Evolutionary conservation across 2,329 filamentous ascomycete genomes (phyloP).

Genomic region (Venturia pyrina): DNA sequence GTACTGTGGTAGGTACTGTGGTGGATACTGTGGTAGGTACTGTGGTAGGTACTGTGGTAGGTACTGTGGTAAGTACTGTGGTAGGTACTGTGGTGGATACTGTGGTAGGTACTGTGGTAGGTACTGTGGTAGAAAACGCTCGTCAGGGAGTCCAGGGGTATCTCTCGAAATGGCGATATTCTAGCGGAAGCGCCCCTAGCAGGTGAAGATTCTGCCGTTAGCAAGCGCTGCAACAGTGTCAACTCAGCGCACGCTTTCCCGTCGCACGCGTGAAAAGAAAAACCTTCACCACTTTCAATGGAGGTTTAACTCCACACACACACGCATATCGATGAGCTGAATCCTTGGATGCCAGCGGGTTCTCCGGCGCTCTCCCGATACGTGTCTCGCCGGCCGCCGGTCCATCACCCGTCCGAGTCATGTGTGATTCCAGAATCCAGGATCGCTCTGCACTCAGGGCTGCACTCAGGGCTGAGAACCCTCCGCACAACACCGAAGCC

Average conservation of each 20-base stretch:
- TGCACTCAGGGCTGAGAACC: not conserved
- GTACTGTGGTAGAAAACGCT: too few relatives aligned
- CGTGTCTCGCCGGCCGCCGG: not conserved
- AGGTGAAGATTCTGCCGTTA: not conserved
- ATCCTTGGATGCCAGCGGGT: not conserved
- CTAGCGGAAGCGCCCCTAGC: not conserved
- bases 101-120: too few relatives aligned
- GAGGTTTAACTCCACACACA: not conserved
- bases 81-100: too few relatives aligned
- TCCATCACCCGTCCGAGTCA: not conserved
- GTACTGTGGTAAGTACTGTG: too few relatives aligned
- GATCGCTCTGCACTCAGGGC: not conserved
- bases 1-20: too few relatives aligned
- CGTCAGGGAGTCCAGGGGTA: not conserved
- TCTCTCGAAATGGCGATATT: too few relatives aligned
- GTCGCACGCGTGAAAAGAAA: not conserved
- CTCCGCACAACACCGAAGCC: not conserved
- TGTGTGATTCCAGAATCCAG: too few relatives aligned
- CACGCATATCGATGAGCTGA: not conserved
- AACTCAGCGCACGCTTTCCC: not conserved
- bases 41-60: too few relatives aligned
- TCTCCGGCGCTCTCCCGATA: too few relatives aligned
- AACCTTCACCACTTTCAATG: not conserved
- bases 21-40: too few relatives aligned
- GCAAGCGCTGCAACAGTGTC: not conserved